A percentile compares a stretch with the other conserved stretches of the same genome.
phyloP scores from a whole-genome alignment of 805 yeast genomes.

The Hanseniaspora thailandica region DNA sequence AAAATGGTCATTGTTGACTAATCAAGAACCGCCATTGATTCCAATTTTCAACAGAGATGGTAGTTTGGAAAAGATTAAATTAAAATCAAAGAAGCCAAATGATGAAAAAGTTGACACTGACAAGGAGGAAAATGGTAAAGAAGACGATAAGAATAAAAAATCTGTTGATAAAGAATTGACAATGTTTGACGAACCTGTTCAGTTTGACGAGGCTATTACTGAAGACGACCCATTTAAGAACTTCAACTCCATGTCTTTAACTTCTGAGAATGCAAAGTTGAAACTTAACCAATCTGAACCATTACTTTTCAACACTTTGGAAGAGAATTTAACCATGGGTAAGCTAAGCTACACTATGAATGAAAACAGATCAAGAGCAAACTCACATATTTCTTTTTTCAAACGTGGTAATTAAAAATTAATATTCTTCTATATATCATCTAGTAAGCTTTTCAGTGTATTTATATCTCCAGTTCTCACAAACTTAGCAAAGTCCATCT shows the following conservation, averaged over 20 bases:
- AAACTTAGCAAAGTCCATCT: not conserved
- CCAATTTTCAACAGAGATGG: constrained; percentile 57
- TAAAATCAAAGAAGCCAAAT: not conserved
- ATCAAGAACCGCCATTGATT: constrained; percentile 90
- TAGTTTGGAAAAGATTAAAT: constrained; percentile 34
- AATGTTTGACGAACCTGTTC: constrained; percentile 28
- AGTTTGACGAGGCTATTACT: constrained; percentile 29
- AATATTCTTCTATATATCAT: not conserved
- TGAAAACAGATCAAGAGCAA: constrained; percentile 31
- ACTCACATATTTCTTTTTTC: constrained; percentile 26
- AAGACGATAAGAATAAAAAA: constrained; percentile 18
- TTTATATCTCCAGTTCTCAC: constrained; percentile 4
- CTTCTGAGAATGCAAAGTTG: constrained; percentile 49
- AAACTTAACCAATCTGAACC: constrained; percentile 33
- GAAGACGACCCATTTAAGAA: constrained; percentile 67
- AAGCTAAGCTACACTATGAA: constrained; percentile 33
- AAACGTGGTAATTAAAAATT: constrained; percentile 18
- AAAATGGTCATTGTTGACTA: constrained; percentile 90
- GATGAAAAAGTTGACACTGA: not conserved
- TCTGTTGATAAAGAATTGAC: constrained; percentile 17
- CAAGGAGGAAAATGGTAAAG: constrained; percentile 12
- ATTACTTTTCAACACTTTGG: constrained; percentile 31
- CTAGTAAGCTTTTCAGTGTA: constrained; percentile 2
- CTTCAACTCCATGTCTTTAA: constrained; percentile 76
- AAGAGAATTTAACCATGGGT: constrained; percentile 30